A percentile compares a stretch with the other conserved stretches of the same genome.
phyloP scores from a whole-genome alignment of 2,329 filamentous ascomycete genomes.

The Diaporthe australafricana region DNA sequence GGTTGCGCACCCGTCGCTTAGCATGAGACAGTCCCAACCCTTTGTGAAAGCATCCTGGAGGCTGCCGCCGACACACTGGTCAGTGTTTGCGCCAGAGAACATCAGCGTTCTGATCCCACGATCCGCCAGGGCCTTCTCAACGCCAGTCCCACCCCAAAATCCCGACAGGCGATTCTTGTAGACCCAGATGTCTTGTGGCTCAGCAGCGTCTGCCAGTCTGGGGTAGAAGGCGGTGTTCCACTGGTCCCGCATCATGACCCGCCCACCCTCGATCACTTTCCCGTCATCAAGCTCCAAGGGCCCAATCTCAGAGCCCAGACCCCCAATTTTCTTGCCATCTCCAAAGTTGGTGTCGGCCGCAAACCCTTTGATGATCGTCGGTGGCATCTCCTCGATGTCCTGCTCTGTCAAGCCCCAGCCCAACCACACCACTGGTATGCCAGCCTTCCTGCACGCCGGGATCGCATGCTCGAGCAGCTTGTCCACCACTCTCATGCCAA shows the following conservation, averaged over 20 bases:
- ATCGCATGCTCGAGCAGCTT: constrained; percentile 19
- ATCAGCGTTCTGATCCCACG: background rate
- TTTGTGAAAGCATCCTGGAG: constrained; percentile 25
- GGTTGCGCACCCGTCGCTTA: constrained; percentile 11
- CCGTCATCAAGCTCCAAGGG: background rate
- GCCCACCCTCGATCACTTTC: constrained; percentile 1
- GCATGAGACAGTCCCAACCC: constrained; percentile 25
- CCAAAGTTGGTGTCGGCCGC: constrained; percentile 14
- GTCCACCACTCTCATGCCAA: constrained; percentile 27
- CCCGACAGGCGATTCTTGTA: constrained; percentile 29
- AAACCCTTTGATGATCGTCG: constrained; percentile 11
- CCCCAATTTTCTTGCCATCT: background rate
- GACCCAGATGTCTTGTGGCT: constrained; percentile 16
- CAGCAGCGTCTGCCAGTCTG: background rate
- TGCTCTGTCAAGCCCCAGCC: constrained; percentile 31
- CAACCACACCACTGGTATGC: constrained; percentile 29
- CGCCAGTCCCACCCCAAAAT: background rate
- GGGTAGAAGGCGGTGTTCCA: constrained; percentile 34
- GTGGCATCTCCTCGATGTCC: constrained; percentile 25
- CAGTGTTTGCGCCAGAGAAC: constrained; percentile 10
- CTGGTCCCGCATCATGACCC: constrained; percentile 20
- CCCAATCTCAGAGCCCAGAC: background rate
- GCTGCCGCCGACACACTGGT: constrained; percentile 24
- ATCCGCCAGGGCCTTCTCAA: background rate
- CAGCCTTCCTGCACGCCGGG: constrained; percentile 31